Percentiles rank a stretch among this genome's conserved stretches.
phyloP scores from a whole-genome alignment of 768 basidiomycete genomes.

The Pulveroboletus sp. region DNA sequence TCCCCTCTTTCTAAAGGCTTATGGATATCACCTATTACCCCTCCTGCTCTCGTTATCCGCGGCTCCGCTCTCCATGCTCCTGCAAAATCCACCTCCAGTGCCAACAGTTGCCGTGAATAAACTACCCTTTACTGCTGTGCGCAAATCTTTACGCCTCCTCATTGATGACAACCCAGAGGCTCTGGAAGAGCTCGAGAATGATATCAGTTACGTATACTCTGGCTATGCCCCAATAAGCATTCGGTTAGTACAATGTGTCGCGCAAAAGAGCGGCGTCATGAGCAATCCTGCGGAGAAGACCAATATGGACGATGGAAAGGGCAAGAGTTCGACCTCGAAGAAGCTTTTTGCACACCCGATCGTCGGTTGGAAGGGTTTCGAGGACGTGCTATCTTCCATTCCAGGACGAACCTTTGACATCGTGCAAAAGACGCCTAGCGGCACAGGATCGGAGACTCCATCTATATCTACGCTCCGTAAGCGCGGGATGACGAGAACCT shows the following conservation, averaged over 20 bases:
- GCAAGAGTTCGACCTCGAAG: constrained; percentile 35
- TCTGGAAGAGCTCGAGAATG: constrained; percentile 81
- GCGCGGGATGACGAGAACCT: constrained; percentile 14
- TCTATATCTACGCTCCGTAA: constrained; percentile 33
- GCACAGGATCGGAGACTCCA: constrained; percentile 24
- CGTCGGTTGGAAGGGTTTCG: constrained; percentile 96
- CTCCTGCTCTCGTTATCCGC: constrained; percentile 60
- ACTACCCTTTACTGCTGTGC: constrained; percentile 66
- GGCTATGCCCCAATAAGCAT: constrained; percentile 94
- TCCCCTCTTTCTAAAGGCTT: constrained; percentile 46
- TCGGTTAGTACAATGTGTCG: constrained; percentile 87
- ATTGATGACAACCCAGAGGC: constrained; percentile 83
- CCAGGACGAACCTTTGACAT: constrained; percentile 88
- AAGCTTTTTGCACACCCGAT: constrained; percentile 87
- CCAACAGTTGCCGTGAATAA: constrained; percentile 47
- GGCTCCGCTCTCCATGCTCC: constrained; percentile 62
- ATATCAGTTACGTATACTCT: constrained; percentile 94
- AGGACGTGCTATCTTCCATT: constrained; percentile 77
- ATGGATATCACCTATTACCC: constrained; percentile 71
- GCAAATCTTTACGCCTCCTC: constrained; percentile 85
- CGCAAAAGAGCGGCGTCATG: constrained; percentile 86
- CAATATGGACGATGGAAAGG: constrained; percentile 37
- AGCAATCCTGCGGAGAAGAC: constrained; percentile 68
- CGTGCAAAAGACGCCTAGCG: constrained; percentile 41
- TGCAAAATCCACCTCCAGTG: constrained; percentile 64